Evolutionary conservation across 768 basidiomycete genomes (phyloP).

Genomic region (Austroboletus eburneus): DNA sequence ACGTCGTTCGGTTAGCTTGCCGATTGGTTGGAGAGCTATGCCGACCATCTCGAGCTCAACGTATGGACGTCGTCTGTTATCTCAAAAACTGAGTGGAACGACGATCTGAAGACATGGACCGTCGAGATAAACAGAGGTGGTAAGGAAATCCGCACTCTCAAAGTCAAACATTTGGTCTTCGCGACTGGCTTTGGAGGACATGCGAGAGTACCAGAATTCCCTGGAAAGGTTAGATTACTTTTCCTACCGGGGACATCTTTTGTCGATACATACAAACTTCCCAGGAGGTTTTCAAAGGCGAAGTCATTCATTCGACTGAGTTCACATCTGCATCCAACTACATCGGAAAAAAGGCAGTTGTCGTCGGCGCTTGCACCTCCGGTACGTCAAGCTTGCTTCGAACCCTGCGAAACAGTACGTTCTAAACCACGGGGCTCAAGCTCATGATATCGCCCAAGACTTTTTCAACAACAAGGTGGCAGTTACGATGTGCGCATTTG

Average conservation of each 20-base stretch:
- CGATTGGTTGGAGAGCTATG: slow-evolving; percentile 66
- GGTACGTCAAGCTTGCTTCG: slow-evolving; percentile 30
- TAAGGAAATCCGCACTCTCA: slow-evolving; percentile 35
- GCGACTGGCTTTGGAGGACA: slow-evolving; percentile 45
- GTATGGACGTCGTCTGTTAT: slow-evolving; percentile 54
- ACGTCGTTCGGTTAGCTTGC: too few species aligned
- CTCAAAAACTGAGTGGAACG: slow-evolving; percentile 19
- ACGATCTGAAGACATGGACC: slow-evolving; percentile 38
- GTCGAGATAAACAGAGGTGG: slow-evolving; percentile 37
- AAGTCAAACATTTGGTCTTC: slow-evolving; percentile 47
- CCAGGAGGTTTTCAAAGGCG: slow-evolving; percentile 59
- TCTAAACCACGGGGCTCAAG: too few species aligned
- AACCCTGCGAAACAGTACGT: too few species aligned
- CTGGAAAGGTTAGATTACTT: slow-evolving; percentile 38
- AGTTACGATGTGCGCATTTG: too few species aligned
- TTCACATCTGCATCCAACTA: slow-evolving; percentile 56
- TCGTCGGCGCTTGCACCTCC: slow-evolving; percentile 65
- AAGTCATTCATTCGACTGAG: slow-evolving; percentile 53
- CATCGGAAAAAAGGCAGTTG: slow-evolving; percentile 64
- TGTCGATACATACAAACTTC: too few species aligned
- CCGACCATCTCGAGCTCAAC: slow-evolving; percentile 55
- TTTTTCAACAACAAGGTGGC: too few species aligned
- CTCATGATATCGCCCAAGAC: slow-evolving; percentile 40
- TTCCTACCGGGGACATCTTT: too few species aligned
- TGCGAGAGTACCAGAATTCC: slow-evolving; percentile 40